phyloP scores from a whole-genome alignment of 108 stramenopile genomes.

The Cyclotella baltica region DNA sequence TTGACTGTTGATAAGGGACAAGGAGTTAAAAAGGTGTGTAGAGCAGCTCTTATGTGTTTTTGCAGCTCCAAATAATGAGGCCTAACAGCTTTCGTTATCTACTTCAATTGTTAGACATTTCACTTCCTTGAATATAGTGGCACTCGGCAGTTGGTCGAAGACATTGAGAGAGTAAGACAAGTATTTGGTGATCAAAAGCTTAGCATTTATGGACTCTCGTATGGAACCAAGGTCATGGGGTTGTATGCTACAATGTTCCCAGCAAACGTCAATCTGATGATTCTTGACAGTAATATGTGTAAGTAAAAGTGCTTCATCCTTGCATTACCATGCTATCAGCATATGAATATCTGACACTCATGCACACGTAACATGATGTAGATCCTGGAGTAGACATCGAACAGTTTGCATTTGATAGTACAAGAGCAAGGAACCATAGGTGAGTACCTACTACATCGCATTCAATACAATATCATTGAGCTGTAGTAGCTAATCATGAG shows the following conservation, averaged over 20 bases:
- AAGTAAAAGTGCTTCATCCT: too few relatives aligned
- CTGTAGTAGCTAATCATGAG: too few relatives aligned
- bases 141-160: constrained; percentile 19
- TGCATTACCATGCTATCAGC: too few relatives aligned
- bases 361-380: too few relatives aligned
- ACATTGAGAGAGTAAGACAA: constrained; percentile 14
- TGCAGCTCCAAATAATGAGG: too few relatives aligned
- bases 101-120: too few relatives aligned
- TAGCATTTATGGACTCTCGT: constrained; percentile 9
- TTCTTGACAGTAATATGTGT: constrained; percentile 6
- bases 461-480: too few relatives aligned
- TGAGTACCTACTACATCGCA: too few relatives aligned
- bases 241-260: constrained; percentile 9
- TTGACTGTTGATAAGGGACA: neutral
- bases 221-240: constrained; percentile 25
- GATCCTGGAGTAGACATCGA: neutral
- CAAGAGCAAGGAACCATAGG: neutral
- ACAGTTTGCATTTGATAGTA: neutral
- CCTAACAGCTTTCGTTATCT: too few relatives aligned
- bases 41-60: too few relatives aligned
- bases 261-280: constrained; percentile 8
- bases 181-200: constrained; percentile 17
- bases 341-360: too few relatives aligned
- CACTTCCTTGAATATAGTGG: constrained; percentile 24
- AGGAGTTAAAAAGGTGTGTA: neutral